Evolutionary conservation across 2,329 filamentous ascomycete genomes (phyloP).

Genomic region (Aschersonia sp.): DNA sequence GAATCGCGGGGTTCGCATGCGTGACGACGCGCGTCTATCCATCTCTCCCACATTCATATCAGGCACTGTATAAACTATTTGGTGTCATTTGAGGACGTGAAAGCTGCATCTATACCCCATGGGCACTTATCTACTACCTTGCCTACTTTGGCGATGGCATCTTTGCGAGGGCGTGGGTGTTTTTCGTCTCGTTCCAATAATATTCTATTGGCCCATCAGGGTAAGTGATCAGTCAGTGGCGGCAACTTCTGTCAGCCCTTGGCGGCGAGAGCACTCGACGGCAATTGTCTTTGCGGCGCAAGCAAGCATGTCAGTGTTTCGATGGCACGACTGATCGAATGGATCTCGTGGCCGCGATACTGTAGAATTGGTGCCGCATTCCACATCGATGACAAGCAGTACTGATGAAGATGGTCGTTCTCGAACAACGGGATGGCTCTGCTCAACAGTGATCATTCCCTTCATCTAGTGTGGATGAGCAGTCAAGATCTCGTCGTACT

Average conservation of each 20-base stretch:
- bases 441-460: no score
- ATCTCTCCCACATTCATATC: neutral
- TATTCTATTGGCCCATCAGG: neutral
- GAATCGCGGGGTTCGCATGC: neutral
- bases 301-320: neutral
- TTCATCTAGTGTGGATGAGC: no score
- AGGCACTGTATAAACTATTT: neutral
- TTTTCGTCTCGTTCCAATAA: no score
- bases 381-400: no score
- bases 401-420: no score
- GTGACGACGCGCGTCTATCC: neutral
- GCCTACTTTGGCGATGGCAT: no score
- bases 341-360: neutral
- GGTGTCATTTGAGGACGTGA: neutral
- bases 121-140: neutral
- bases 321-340: neutral
- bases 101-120: neutral
- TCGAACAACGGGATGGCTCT: no score
- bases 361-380: neutral
- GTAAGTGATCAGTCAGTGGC: neutral
- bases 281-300: no score
- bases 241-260: no score
- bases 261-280: no score
- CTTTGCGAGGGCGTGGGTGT: no score
- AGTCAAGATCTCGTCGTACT: no score